Evolutionary conservation across 1,284 basidiomycete species (phyloP).

Genomic region (Leccinum subrobustum): DNA sequence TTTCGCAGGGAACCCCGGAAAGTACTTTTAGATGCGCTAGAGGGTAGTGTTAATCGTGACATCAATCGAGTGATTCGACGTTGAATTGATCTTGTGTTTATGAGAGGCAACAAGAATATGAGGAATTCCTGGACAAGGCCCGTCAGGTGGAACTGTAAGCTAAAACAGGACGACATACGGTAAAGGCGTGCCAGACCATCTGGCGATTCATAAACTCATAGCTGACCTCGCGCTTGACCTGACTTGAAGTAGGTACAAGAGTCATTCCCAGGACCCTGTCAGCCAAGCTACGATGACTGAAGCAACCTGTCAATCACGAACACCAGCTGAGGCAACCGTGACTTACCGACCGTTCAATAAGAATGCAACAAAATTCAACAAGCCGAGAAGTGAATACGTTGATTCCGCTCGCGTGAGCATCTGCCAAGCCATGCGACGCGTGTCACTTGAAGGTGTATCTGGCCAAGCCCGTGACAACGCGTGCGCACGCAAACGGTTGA

Average conservation of each 20-base stretch:
- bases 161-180: conserved; percentile 50
- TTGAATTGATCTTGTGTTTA: conserved; percentile 66
- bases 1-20: conserved; percentile 26
- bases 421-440: conserved; percentile 76
- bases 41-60: conserved; percentile 35
- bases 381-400: conserved; percentile 54
- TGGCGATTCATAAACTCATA: conserved; percentile 99
- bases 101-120: conserved; percentile 86
- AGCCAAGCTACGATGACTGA: conserved; percentile 81
- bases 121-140: conserved; percentile 78
- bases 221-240: conserved; percentile 83
- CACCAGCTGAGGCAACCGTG: background rate
- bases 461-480: conserved; percentile 89
- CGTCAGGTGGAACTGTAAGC: background rate
- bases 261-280: conserved; percentile 83
- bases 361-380: conserved; percentile 83
- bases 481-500: conserved; percentile 69
- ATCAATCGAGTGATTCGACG: conserved; percentile 51
- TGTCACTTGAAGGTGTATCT: conserved; percentile 79
- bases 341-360: conserved; percentile 83
- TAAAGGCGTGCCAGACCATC: conserved; percentile 99
- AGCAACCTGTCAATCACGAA: conserved; percentile 1
- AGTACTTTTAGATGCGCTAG: conserved; percentile 1
- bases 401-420: conserved; percentile 69
- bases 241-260: conserved; percentile 72